Percentiles rank a stretch among this genome's conserved stretches.
phyloP scores from a whole-genome alignment of 768 basidiomycete genomes.

The Dendrothele bispora region DNA sequence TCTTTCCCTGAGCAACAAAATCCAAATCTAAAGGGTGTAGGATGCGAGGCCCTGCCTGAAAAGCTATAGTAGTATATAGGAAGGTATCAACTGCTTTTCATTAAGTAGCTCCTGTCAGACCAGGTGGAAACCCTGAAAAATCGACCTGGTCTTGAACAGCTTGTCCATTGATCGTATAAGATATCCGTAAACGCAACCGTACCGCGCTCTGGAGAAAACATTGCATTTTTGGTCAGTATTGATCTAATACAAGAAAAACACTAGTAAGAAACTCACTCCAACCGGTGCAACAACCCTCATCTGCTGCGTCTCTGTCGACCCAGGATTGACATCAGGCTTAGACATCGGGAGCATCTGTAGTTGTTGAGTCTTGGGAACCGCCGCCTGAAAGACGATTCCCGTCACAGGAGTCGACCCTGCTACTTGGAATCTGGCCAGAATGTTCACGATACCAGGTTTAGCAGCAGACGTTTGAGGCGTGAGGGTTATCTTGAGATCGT shows the following conservation, averaged over 20 bases:
- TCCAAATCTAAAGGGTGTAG: too few species aligned
- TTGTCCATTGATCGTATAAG: conserved; percentile 69
- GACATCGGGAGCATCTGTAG: conserved; percentile 99
- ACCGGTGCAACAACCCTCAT: conserved; percentile 88
- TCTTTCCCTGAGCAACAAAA: too few species aligned
- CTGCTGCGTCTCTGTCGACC: conserved; percentile 88
- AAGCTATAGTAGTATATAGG: too few species aligned
- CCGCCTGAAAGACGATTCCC: conserved; percentile 91
- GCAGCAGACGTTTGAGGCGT: conserved; percentile 81
- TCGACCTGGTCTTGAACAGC: conserved; percentile 90
- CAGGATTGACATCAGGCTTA: conserved; percentile 73
- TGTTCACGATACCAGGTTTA: conserved; percentile 88
- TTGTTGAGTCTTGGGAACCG: conserved; percentile 96
- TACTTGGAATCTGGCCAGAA: conserved; percentile 84
- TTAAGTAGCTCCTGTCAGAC: conserved; percentile 56
- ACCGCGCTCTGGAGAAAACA: conserved; percentile 63
- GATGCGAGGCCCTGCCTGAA: too few species aligned
- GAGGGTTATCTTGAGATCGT: conserved; percentile 84
- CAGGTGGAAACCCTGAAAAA: conserved; percentile 86
- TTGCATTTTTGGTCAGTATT: neutral
- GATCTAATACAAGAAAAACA: conserved; percentile 7
- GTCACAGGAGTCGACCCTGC: conserved; percentile 50
- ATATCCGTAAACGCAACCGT: conserved; percentile 83
- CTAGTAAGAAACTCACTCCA: conserved; percentile 64
- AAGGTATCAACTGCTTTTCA: too few species aligned